A percentile compares a stretch with the other conserved stretches of the same genome.
Evolutionary conservation across 2,329 filamentous ascomycete genomes (phyloP).

Genomic region (Metarhizium rileyi): DNA sequence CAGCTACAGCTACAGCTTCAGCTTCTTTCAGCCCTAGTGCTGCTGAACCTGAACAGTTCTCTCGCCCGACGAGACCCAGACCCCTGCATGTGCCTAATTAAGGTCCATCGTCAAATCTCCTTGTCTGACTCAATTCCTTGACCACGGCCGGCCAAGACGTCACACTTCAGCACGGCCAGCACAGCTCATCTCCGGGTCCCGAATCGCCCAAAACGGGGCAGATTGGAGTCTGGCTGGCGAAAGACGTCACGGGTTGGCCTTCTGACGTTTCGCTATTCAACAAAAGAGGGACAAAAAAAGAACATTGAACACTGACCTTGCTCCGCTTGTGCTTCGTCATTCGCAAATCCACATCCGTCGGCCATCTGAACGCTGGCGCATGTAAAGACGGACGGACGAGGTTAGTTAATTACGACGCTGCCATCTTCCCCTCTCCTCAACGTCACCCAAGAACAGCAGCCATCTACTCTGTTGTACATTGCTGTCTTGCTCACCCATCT

Average conservation of each 20-base stretch:
- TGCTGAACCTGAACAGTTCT: background rate
- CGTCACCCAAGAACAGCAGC: background rate
- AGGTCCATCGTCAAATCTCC: slow-evolving; percentile 6
- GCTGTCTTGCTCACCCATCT: background rate
- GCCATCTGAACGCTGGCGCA: background rate
- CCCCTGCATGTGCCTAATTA: slow-evolving; percentile 2
- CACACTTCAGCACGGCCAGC: slow-evolving; percentile 2
- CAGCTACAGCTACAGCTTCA: too few species aligned
- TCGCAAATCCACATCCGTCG: background rate
- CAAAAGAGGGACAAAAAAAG: background rate
- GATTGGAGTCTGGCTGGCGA: background rate
- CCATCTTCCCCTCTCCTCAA: background rate
- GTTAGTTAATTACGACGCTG: background rate
- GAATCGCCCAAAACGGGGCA: background rate
- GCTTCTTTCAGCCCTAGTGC: slow-evolving; percentile 1
- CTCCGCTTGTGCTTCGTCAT: background rate
- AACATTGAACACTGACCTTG: background rate
- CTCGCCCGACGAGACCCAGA: background rate
- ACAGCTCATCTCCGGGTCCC: slow-evolving; percentile 3
- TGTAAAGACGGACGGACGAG: background rate
- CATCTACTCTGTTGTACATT: background rate
- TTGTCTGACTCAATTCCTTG: slow-evolving; percentile 10
- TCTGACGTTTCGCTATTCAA: background rate
- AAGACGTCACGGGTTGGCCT: background rate
- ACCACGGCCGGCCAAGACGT: background rate